Evolutionary conservation across 2,329 filamentous ascomycete species (phyloP), one percentile per base, ranked within the genome.

Genomic region (Aplosporella prunicola): DNA sequence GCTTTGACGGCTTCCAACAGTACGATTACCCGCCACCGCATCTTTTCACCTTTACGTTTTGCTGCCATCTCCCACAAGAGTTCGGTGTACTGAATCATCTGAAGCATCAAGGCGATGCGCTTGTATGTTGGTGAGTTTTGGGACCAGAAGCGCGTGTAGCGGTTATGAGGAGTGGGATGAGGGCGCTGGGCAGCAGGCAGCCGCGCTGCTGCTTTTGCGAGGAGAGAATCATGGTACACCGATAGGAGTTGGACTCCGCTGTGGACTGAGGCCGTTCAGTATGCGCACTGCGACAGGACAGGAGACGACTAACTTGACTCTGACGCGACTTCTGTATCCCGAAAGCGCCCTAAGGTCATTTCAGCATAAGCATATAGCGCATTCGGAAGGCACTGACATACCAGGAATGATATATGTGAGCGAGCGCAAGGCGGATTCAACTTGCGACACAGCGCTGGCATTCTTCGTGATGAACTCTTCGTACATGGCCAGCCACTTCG

Each of bases 31-130:
- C 84, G 78, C 91, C 91, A 98, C 20, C 87, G 76, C 17, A 80
- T 63, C 51, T 74, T 78, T 58, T 93, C 87, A 13, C 85, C 83
- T 44, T 79, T 79, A 32, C 89, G 74, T 62, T 93, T 93, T 18
- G 88, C 88, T 18, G 82, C 76, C 91, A 98, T 98, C 59, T 98
- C 91, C 74, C 89, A 91, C n/a, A 98, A 66, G 20, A 98, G 68
- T 63, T 98, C 86, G 0, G 88, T 94, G 56, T 96, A 96, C 48
- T 91, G 83, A 17, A 95, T 82, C 63, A 93, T 82, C 56, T 93
- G 86, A 32, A 98, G 67, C 4, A 87, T 67, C 46, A 88, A 72
- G 26, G 89, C 88, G 38, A 93, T 76, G 42, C 83, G 76, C 42
- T 80, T 76, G 60, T 98, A 98, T 8, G 85, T 69, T 4, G 72